Base-by-base conservation (phyloP, 768 basidiomycete species). In the Cubamyces sp. region DNA sequence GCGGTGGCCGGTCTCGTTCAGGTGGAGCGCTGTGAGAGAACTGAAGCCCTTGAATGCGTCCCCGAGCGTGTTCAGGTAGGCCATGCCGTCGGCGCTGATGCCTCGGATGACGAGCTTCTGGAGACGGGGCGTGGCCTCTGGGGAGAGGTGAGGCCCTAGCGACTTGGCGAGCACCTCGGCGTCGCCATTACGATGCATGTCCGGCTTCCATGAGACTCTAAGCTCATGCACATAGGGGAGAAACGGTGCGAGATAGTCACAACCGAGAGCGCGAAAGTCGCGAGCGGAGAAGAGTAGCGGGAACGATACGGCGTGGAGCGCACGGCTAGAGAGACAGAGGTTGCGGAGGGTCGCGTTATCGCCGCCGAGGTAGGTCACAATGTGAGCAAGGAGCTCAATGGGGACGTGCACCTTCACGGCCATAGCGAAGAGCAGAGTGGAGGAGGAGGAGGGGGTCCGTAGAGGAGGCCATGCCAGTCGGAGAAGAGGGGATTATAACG, bases 321-420 rank as follows among this genome's bases (percentile, higher is more conserved):
- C 23, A 16, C 26, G 61, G 42, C 42, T 52, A 18, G 55, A 45
- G 30, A 52, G 54, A 15, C 49, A 57, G 21, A 62, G 50, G 23
- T 34, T 52, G 21, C 55, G 54, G 5, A 62, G 61, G 18, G 61
- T 18, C 14, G 28, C 42, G 21, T 18, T 42, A 34, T 62, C 55
- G n/a, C 46, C 42, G 23, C 30, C 18, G 26, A 62, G 49, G 50
- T 26, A 62, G 42, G 49, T 45, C 1, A 57, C 42, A 43, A 62
- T 57, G 49, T 62, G 55, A 11, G 55, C 54, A 41, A 57, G 50
- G 49, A 62, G 55, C 43, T 62, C 61, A 55, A 62, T 19, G 3
- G 61, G 61, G 30, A 62, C 28, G 15, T 14, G 53, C 5, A 52
- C 43, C 25, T 25, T 14, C 37, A 9, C 15, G 15, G 30, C n/a